Evolutionary conservation across 305 asterid genomes (phyloP), one percentile per base, ranked within the genome.

Genomic region (Solanum hybrid): DNA sequence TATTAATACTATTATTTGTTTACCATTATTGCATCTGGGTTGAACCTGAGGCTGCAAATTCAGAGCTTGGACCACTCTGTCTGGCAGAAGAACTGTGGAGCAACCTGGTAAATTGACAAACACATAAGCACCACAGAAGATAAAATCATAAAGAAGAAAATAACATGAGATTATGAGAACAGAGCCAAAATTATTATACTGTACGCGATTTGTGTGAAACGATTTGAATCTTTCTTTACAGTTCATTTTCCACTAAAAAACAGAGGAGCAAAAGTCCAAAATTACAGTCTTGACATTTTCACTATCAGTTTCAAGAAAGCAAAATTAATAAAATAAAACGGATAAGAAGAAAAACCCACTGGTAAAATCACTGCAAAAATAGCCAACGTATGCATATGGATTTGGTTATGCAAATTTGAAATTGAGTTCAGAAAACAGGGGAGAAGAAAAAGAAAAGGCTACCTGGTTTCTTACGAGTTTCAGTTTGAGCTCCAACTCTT

Each of bases 51-150:
- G 29, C 70, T 76, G 89, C 65, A 95, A 89, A 90, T 96, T 96
- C 93, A 96, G 81, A n/a, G 97, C 97, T 22, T 94, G 96, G 89
- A 94, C 96, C 89, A 96, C 98, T 87, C 92, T 91, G 89, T 95
- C 97, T 1, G 98, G 98, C 14, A 96, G 57, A 13, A 94, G 73
- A 31, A 94, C 95, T 5, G 96, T 91, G 12, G 98, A 93, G 91
- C 95, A 92, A 7, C 92, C 97, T 95, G 92, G 39, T 32, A 34
- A 51, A 17, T 72, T 20, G 38, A 32, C 90, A 77, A 29, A 76
- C 29, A 39, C 11, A 88, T 38, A 76, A 51, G 39, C 76, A 51
- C 29, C 8, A 84, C 75, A 29, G 41, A 27, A 83, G 34, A 83
- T 57, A 83, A 33, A 83, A 33, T 27, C 1, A 79, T n/a, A 39